Percentiles rank a stretch among this genome's conserved stretches.
These are phyloP conservation scores for Wickerhamomyces mucosus DNA, from an alignment of 805 yeast species.

Conservation along the genomic window DNA sequence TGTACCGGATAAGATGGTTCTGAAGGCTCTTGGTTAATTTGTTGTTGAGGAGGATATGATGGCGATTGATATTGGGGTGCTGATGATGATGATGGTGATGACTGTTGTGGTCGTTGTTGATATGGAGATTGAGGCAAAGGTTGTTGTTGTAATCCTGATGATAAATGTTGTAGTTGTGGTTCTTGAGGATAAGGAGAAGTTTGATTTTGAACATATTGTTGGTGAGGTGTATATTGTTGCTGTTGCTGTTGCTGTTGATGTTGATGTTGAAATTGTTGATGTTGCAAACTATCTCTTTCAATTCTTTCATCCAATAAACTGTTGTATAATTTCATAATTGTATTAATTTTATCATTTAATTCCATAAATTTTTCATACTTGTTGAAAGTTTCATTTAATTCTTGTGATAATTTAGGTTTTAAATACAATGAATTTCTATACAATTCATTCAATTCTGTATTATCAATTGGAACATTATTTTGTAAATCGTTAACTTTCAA, in stretches of 20 bases:
- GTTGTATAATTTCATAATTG: slow-evolving; percentile 71
- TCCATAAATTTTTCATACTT: slow-evolving; percentile 61
- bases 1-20: too few species aligned
- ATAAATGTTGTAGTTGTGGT: slow-evolving; percentile 4
- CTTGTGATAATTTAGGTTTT: slow-evolving; percentile 60
- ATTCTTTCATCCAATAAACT: slow-evolving; percentile 53
- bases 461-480: slow-evolving; percentile 7
- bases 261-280: slow-evolving; percentile 15
- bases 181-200: neutral
- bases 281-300: slow-evolving; percentile 23
- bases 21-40: too few species aligned
- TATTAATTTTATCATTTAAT: slow-evolving; percentile 68
- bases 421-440: slow-evolving; percentile 50
- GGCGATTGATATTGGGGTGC: too few species aligned
- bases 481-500: slow-evolving; percentile 43
- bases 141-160: slow-evolving; percentile 5
- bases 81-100: neutral
- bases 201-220: slow-evolving; percentile 2
- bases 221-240: slow-evolving; percentile 6
- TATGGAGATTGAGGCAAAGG: slow-evolving; percentile 4
- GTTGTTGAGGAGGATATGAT: too few species aligned
- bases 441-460: slow-evolving; percentile 40
- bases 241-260: slow-evolving; percentile 1
- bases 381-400: slow-evolving; percentile 45
- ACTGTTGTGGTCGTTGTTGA: neutral